Conservation (phyloP, 495 filamentous ascomycete genomes). For the Hapsidospora chrysogenum region DNA sequence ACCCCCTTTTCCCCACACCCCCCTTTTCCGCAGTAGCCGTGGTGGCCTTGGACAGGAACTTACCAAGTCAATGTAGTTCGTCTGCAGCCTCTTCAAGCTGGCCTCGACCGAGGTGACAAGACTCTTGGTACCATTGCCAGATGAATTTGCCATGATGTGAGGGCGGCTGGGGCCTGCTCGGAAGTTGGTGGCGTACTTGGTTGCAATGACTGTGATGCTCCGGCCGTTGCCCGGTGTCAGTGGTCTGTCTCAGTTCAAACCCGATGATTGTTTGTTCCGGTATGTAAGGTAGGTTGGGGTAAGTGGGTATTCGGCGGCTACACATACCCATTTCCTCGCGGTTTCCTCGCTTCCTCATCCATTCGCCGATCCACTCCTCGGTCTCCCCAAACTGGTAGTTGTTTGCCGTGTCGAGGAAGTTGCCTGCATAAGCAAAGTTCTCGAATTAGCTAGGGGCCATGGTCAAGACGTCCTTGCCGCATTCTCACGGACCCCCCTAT, state of each 20-base stretch:
- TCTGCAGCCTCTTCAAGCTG: constrained; percentile 43
- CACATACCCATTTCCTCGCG: constrained; percentile 22
- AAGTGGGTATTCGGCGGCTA: neutral
- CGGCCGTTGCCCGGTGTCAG: neutral
- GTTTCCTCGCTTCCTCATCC: constrained; percentile 37
- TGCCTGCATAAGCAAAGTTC: too few relatives aligned
- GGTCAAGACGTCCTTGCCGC: too few relatives aligned
- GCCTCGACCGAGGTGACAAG: constrained; percentile 34
- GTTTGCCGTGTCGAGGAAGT: constrained; percentile 65
- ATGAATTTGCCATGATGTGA: constrained; percentile 36
- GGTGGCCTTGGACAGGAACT: neutral
- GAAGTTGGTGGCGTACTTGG: constrained; percentile 46
- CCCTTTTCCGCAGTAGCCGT: too few relatives aligned
- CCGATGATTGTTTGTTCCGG: too few relatives aligned
- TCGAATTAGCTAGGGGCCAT: too few relatives aligned
- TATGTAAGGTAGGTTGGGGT: neutral
- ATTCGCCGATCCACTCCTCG: constrained; percentile 61
- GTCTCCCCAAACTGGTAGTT: constrained; percentile 55
- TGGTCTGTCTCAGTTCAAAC: too few relatives aligned
- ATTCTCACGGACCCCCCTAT: constrained; percentile 1
- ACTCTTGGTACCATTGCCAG: constrained; percentile 43
- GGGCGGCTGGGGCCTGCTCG: constrained; percentile 15
- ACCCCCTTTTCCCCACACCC: too few relatives aligned
- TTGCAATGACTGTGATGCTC: constrained; percentile 38
- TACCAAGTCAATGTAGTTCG: constrained; percentile 46